A percentile compares a stretch with the other conserved stretches of the same genome.
phyloP scores from a whole-genome alignment of 1,284 basidiomycete genomes.

The Rhizoctonia solani region DNA sequence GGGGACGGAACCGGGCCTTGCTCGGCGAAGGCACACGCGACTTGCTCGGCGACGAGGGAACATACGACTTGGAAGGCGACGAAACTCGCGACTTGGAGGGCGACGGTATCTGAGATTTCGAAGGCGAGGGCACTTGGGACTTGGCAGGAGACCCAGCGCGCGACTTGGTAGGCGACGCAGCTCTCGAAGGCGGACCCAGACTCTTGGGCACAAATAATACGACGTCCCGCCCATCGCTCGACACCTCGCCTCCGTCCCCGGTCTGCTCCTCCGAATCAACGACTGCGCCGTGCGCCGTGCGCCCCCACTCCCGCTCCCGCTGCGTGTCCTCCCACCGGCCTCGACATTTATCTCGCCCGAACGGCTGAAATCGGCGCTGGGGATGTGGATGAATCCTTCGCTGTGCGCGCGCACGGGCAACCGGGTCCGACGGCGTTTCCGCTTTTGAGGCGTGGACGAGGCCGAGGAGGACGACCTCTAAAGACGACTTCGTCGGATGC shows the following conservation, averaged over 20 bases:
- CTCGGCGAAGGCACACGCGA: too few relatives aligned
- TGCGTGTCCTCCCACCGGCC: background rate
- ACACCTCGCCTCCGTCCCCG: conserved; percentile 21
- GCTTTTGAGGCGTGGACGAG: conserved; percentile 6
- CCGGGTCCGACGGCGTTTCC: background rate
- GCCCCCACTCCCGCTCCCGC: background rate
- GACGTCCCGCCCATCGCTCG: conserved; percentile 23
- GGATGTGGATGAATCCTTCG: background rate
- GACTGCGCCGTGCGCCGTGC: conserved; percentile 4
- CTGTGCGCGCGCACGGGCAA: conserved; percentile 1
- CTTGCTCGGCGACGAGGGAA: too few relatives aligned
- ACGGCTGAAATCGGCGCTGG: too few relatives aligned
- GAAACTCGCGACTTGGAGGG: background rate
- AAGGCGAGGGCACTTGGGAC: background rate
- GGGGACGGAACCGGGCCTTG: too few relatives aligned
- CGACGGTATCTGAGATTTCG: background rate
- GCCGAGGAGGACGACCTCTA: conserved; percentile 10
- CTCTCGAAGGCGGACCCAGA: background rate
- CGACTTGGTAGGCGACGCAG: background rate
- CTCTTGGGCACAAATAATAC: conserved; percentile 12
- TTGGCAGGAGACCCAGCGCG: too few relatives aligned
- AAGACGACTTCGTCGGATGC: conserved; percentile 29
- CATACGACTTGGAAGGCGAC: background rate
- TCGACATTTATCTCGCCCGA: background rate
- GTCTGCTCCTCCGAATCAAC: background rate